Percentiles rank a stretch among this genome's conserved stretches.
Evolutionary conservation across 352 stramenopile species (phyloP).

Genomic region (Aphanomyces cochlioides): DNA sequence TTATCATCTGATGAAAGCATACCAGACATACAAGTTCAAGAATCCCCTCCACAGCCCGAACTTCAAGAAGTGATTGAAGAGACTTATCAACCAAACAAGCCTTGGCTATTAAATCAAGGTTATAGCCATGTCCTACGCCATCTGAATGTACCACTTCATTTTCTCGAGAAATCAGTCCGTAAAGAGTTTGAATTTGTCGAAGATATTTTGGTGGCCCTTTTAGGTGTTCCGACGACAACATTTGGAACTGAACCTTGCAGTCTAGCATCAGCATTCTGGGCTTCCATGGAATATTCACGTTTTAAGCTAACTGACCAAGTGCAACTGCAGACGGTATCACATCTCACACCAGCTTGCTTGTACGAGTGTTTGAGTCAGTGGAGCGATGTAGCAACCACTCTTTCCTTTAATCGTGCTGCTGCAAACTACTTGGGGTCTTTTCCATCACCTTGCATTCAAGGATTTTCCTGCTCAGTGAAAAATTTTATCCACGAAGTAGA

Average conservation of each 20-base stretch:
- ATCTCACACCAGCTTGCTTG: slow-evolving; percentile 13
- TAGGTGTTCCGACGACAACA: slow-evolving; percentile 9
- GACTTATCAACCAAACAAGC: slow-evolving; percentile 13
- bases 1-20: neutral
- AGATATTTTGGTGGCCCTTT: slow-evolving; percentile 6
- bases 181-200: slow-evolving; percentile 6
- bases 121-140: neutral
- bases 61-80: neutral
- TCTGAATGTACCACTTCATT: neutral
- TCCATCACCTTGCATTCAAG: slow-evolving; percentile 18
- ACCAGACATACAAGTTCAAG: neutral
- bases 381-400: neutral
- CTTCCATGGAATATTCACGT: neutral
- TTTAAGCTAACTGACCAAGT: slow-evolving; percentile 1
- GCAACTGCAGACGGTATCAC: slow-evolving; percentile 4
- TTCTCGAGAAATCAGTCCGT: slow-evolving; percentile 7
- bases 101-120: slow-evolving; percentile 24
- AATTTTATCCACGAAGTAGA: neutral
- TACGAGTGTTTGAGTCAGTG: slow-evolving; percentile 2
- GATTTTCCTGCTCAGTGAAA: slow-evolving; percentile 5
- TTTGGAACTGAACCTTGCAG: neutral
- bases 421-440: neutral
- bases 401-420: slow-evolving; percentile 1
- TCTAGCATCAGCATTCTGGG: neutral
- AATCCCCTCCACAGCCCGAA: slow-evolving; percentile 6